Evolutionary conservation across 2,329 filamentous ascomycete genomes (phyloP).

Genomic region (Ceratocystiopsis minuta): DNA sequence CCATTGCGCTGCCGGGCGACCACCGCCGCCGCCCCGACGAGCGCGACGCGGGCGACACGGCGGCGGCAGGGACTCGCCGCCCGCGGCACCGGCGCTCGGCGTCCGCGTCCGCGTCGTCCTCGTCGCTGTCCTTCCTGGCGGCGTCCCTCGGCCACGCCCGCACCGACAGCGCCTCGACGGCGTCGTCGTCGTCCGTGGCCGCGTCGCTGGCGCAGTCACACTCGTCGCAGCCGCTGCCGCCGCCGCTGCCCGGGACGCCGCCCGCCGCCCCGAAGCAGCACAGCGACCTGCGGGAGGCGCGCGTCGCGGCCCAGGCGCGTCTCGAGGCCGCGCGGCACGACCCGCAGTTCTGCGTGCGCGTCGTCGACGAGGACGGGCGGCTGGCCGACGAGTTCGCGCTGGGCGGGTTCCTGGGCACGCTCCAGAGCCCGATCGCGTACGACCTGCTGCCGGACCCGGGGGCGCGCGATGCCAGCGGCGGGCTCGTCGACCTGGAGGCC

Average conservation of each 20-base stretch:
- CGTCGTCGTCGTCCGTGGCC: not conserved
- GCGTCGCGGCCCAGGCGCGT: slow-evolving; percentile 46
- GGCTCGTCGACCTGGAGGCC: slow-evolving; percentile 33
- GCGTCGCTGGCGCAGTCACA: not conserved
- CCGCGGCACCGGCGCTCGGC: no score
- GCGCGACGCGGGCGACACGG: slow-evolving; percentile 2
- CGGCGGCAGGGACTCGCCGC: not conserved
- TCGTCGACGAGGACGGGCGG: slow-evolving; percentile 33
- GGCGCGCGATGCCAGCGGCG: slow-evolving; percentile 36
- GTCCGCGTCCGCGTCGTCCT: not conserved
- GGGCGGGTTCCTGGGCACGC: slow-evolving; percentile 42
- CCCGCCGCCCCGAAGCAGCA: not conserved
- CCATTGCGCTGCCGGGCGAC: slow-evolving; percentile 32
- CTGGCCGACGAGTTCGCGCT: slow-evolving; percentile 35
- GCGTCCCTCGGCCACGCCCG: not conserved
- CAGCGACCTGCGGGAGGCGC: slow-evolving; percentile 28
- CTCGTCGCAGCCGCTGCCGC: no score
- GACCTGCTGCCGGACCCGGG: slow-evolving; percentile 38
- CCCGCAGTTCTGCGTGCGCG: slow-evolving; percentile 39
- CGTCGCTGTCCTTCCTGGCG: not conserved
- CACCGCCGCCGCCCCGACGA: slow-evolving; percentile 26
- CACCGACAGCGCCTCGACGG: not conserved
- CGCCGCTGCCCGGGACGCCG: not conserved
- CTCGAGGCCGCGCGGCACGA: slow-evolving; percentile 37
- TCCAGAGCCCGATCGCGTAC: slow-evolving; percentile 42